Evolutionary conservation across 2,329 filamentous ascomycete genomes (phyloP), one percentile per base, ranked within the genome.

Genomic region (Cladosporium sp.): DNA sequence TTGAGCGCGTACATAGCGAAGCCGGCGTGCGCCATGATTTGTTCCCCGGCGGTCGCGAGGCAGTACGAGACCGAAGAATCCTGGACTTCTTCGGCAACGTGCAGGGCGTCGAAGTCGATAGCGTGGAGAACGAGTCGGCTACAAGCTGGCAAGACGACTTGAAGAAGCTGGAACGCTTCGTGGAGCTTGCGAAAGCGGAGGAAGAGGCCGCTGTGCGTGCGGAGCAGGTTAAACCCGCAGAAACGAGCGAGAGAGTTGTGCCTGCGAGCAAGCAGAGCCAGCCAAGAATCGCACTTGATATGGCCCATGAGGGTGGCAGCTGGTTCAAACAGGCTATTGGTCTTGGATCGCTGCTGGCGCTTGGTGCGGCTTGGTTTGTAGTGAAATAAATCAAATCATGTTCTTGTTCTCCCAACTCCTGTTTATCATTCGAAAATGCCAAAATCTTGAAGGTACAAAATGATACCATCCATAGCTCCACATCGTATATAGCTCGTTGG

Each of bases 11-110:
- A 50, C 93, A 97, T 73, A 94, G 89, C 2, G 84, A 93, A 64
- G 91, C 94, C 0, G 94, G 94, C 35, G 86, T 99, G 19, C 84
- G 94, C 58, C 97, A 96, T 79, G 94, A 99, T 71, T 77, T 99
- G n/a, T 97, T 99, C 73, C 85, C 83, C 0, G 93, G 91, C 10
- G 92, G 91, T 6, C 89, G 91, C 65, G 78, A 85, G 7, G 86
- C 82, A 9, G 93, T 90, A 0, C 83, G 92, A 55, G 84, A 88
- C 65, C 85, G 92, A 40, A 81, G 94, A 28, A 85, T 99, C 39
- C 95, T 96, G 67, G 94, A 99, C 71, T 99, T 99, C 75, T 97
- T 99, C 63, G 94, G 94, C 22, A 99, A 97, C 71, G 91, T 97
- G 13, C 94, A 99, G 72, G 96, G 93, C 65, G 92, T 99, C 3